Base-by-base conservation (phyloP, 2,329 filamentous ascomycete genomes). In the Xylariaceae sp. region DNA sequence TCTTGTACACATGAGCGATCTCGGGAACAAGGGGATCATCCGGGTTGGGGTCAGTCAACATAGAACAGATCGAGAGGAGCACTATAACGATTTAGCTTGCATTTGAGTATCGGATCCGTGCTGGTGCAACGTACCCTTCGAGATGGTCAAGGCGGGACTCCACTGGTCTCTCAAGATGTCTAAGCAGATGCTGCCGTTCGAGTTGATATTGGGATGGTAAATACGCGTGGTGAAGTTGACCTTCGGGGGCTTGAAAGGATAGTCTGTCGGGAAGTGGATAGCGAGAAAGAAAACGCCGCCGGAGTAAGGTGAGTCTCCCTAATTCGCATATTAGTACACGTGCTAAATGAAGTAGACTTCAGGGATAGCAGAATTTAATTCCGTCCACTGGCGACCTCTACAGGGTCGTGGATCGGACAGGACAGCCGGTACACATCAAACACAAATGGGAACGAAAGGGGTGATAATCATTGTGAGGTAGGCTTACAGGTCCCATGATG, bases 151-250 rank as follows among this genome's bases (percentile, higher is more conserved):
- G 54, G 93, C 93, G 32, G 93, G 93, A 68, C 90, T 96, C 93
- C 93, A 98, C 75, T 98, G 93, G 70, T 98, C 93, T 75, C 93
- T 84, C 64, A 98, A 77, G 64, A 98, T 98, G 64, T 98, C 93
- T 67, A 98, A 74, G 70, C 93, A 98, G 71, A 98, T 98, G 72
- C 90, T 96, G 70, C 93, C 93, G 69, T 97, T 97, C 56, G 89
- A 95, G 83, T 98, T 98, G 89, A 98, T 98, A 75, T 98, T 98
- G 62, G 93, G 93, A 75, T 98, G 93, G 70, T 98, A 98, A 76
- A 98, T 97, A 65, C 91, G 87, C 53, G 93, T 98, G 60, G 89
- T 97, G 81, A 98, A 98, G 85, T 96, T 96, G 72, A 98, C 90
- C 82, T 98, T 98, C 58, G 93, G 93, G 50, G 93, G 93, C 85